These are phyloP conservation scores for Phytophthora megakarya DNA, from an alignment of 352 stramenopile species.

Conservation along the genomic window DNA sequence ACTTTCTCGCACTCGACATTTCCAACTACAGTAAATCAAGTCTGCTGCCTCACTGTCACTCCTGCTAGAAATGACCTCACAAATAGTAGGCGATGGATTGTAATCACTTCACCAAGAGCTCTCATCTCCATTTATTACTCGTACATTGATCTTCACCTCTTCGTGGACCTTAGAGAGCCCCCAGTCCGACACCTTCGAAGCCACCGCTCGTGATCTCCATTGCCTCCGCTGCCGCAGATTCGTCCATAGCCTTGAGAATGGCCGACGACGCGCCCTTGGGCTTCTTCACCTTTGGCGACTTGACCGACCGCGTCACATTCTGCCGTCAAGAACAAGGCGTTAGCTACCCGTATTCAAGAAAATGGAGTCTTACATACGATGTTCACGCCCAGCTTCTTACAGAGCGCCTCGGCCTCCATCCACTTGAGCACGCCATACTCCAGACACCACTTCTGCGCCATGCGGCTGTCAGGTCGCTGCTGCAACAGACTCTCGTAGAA, in stretches of 20 bases:
- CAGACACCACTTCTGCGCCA: constrained; percentile 91
- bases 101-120: background rate
- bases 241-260: constrained; percentile 36
- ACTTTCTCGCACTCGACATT: too few relatives aligned
- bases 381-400: constrained; percentile 69
- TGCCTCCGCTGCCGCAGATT: constrained; percentile 54
- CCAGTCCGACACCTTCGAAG: constrained; percentile 71
- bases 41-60: too few relatives aligned
- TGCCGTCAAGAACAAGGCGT: constrained; percentile 22
- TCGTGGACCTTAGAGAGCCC: constrained; percentile 46
- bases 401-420: constrained; percentile 79
- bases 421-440: constrained; percentile 91
- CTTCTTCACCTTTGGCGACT: constrained; percentile 51
- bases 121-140: constrained; percentile 30
- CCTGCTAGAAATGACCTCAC: too few relatives aligned
- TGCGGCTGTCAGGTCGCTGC: constrained; percentile 82
- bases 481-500: constrained; percentile 92
- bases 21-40: too few relatives aligned
- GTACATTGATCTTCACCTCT: constrained; percentile 7
- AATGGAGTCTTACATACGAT: constrained; percentile 42
- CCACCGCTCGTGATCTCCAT: constrained; percentile 56
- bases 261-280: constrained; percentile 34
- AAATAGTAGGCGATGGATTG: background rate
- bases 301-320: constrained; percentile 58
- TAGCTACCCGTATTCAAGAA: constrained; percentile 1